Base-by-base conservation (phyloP, 108 stramenopile genomes). In the Skeletonema tropicum region DNA sequence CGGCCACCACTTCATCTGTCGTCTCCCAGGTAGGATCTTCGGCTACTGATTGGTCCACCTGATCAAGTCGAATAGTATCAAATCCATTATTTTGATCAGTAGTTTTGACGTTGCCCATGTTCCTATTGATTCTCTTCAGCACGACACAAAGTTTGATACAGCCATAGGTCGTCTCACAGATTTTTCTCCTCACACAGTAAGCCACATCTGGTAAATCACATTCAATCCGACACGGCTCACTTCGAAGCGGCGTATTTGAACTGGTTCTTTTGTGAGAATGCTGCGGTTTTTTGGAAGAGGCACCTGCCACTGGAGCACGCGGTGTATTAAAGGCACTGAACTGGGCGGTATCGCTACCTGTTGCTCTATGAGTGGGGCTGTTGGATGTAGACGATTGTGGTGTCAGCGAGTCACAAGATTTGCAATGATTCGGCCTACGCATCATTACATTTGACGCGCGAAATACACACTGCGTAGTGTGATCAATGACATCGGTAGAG, bases 111-210 rank as follows among this genome's bases (percentile, higher is more conserved):
- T 38, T 45, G 3, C 36, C 36, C 17, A 14, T 26, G 14, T 35
- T 33, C 31, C 75, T 7, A 57, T 71, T 31, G 21, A 66, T 38
- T 42, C 76, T 57, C 32, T 64, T 77, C 71, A 82, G 26, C 33
- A 82, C 76, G 3, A 74, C 66, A 30, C 81, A 75, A 3, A 82
- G 63, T 14, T 70, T 55, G 9, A 82, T 57, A 5, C 70, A 77
- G 32, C 81, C 81, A 46, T 82, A 73, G 4, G 72, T 21, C 2
- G 81, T 73, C 23, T 77, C 72, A 33, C 76, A 75, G 23, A 82
- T 35, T 52, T 82, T 82, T 15, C 62, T 52, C 60, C 66, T 31
- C 1, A 82, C 71, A 71, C 81, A 75, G 17, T 82, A 82, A 11
- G 74, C 81, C 10, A 23, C 31, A 31, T 71, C 32, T 7, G 80